Conservation (phyloP, 73 alveolate genomes). For the Symbiodinium natans region DNA sequence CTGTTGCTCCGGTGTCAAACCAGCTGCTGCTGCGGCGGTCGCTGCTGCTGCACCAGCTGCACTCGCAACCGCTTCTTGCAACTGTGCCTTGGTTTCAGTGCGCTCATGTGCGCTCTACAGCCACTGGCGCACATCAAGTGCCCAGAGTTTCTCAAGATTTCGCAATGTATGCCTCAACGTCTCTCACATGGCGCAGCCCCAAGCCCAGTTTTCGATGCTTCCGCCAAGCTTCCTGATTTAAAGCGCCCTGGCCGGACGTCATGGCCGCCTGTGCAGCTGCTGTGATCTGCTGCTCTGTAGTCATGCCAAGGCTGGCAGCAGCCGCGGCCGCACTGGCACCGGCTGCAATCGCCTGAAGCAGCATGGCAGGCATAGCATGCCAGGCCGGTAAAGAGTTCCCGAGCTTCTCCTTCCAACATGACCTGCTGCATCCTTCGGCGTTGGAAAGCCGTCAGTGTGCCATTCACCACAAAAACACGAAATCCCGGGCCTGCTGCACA, state of each 20-base stretch:
- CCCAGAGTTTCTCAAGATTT: too few species aligned
- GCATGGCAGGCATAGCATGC: too few species aligned
- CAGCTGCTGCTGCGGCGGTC: neutral
- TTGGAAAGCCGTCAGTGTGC: too few species aligned
- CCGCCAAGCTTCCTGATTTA: neutral
- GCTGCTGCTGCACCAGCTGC: slow-evolving; percentile 2
- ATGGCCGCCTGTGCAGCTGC: neutral
- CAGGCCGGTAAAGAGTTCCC: too few species aligned
- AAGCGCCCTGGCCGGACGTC: neutral
- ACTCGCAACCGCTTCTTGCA: neutral
- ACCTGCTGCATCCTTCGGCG: too few species aligned
- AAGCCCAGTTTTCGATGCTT: neutral
- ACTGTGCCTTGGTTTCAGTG: neutral
- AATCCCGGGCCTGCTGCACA: neutral
- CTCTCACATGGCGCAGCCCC: too few species aligned
- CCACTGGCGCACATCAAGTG: too few species aligned
- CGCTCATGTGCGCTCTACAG: too few species aligned
- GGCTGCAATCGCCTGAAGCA: neutral
- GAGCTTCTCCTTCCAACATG: too few species aligned
- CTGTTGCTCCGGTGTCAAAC: neutral
- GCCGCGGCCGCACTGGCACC: neutral
- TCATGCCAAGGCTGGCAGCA: neutral
- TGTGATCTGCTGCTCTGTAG: neutral
- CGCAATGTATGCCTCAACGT: too few species aligned
- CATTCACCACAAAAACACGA: too few species aligned